A percentile compares a stretch with the other conserved stretches of the same genome.
phyloP scores from a whole-genome alignment of 306 rosid genomes.

The Begonia masoniana region DNA sequence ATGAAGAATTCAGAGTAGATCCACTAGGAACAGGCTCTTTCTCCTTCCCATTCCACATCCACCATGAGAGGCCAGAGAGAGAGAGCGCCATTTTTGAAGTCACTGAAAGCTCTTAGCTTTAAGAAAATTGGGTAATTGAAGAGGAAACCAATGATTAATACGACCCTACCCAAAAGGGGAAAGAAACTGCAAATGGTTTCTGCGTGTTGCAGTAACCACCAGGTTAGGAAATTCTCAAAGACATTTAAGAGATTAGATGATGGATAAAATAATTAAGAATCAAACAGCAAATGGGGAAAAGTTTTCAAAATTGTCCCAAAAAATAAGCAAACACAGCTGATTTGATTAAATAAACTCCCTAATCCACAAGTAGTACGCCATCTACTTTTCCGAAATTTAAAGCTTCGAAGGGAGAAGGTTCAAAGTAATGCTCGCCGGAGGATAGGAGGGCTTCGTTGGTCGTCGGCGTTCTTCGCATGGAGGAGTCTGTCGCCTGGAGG shows the following conservation, averaged over 20 bases:
- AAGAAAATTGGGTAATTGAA: constrained; percentile 7
- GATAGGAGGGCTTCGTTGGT: no score
- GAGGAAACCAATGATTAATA: constrained; percentile 11
- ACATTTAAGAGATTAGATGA: constrained; percentile 12
- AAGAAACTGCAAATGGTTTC: constrained; percentile 31
- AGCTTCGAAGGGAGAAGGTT: neutral
- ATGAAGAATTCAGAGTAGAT: constrained; percentile 33
- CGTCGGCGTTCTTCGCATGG: no score
- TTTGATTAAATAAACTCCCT: neutral
- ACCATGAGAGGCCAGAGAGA: constrained; percentile 53
- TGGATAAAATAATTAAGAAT: constrained; percentile 4
- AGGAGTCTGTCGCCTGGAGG: no score
- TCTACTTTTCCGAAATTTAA: neutral
- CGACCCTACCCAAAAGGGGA: constrained; percentile 21
- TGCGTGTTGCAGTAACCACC: constrained; percentile 71
- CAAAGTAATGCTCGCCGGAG: no score
- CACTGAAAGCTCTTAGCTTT: constrained; percentile 11
- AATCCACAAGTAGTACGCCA: neutral
- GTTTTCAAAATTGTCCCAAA: neutral
- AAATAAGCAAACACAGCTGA: no score
- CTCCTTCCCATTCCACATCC: constrained; percentile 72
- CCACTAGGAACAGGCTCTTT: constrained; percentile 41
- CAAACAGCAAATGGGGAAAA: neutral
- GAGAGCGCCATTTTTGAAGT: constrained; percentile 51
- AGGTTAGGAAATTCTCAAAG: constrained; percentile 33